Evolutionary conservation across 2,329 filamentous ascomycete species (phyloP).

Genomic region (Lachnum nothofagi): DNA sequence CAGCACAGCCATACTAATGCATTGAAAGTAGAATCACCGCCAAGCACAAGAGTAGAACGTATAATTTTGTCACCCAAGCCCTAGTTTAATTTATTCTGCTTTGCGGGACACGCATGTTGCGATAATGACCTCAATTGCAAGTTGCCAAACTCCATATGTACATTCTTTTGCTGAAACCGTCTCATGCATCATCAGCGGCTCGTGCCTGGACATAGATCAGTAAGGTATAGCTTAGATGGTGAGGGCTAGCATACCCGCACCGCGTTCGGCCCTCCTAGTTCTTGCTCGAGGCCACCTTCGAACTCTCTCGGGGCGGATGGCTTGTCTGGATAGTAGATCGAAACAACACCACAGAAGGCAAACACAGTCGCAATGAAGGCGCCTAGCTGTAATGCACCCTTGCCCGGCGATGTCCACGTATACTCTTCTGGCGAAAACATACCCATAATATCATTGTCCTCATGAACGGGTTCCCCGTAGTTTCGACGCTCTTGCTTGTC

Average conservation of each 20-base stretch:
- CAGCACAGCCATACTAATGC: no score
- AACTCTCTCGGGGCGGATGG: slow-evolving; percentile 65
- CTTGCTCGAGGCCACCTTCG: slow-evolving; percentile 65
- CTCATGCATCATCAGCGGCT: slow-evolving; percentile 45
- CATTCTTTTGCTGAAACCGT: slow-evolving; percentile 26
- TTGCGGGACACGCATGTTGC: no score
- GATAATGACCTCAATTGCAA: background rate
- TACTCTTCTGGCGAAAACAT: slow-evolving; percentile 88
- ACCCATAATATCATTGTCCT: slow-evolving; percentile 89
- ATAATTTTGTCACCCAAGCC: no score
- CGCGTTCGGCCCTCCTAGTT: slow-evolving; percentile 67
- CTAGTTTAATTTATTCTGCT: no score
- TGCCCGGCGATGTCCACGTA: slow-evolving; percentile 70
- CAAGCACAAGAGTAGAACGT: no score
- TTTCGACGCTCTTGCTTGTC: slow-evolving; percentile 96
- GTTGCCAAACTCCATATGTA: slow-evolving; percentile 28
- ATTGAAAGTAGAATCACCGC: no score
- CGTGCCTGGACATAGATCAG: slow-evolving; percentile 42
- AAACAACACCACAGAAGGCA: slow-evolving; percentile 62
- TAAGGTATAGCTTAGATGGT: background rate
- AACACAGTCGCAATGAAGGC: slow-evolving; percentile 61
- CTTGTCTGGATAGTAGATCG: slow-evolving; percentile 66
- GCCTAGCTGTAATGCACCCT: slow-evolving; percentile 63
- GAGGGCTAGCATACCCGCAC: slow-evolving; percentile 51
- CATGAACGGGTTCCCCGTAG: slow-evolving; percentile 92